Evolutionary conservation across 257 asterid genomes (phyloP).

Genomic region (Galeopsis tetrahit): DNA sequence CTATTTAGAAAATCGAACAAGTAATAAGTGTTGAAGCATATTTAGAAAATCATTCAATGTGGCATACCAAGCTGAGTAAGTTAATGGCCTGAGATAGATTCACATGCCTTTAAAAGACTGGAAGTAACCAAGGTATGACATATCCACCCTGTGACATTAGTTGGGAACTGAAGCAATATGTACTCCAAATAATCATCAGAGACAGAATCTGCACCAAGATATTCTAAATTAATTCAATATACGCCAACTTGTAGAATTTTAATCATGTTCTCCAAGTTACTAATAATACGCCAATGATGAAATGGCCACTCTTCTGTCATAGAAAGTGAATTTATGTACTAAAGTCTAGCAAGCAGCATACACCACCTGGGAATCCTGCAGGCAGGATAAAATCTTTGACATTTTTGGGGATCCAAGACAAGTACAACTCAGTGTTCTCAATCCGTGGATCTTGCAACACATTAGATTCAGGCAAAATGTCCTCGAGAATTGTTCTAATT

Average conservation of each 20-base stretch:
- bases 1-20: background rate
- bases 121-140: slow-evolving; percentile 95
- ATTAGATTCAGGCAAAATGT: slow-evolving; percentile 39
- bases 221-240: slow-evolving; percentile 14
- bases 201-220: slow-evolving; percentile 71
- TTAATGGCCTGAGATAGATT: slow-evolving; percentile 46
- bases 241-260: background rate
- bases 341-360: slow-evolving; percentile 11
- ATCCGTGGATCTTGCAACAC: slow-evolving; percentile 35
- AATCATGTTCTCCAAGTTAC: slow-evolving; percentile 4
- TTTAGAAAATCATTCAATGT: background rate
- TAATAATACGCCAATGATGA: background rate
- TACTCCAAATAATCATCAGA: slow-evolving; percentile 94
- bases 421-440: slow-evolving; percentile 34
- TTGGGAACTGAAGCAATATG: slow-evolving; percentile 93
- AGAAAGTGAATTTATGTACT: background rate
- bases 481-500: slow-evolving; percentile 60
- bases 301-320: background rate
- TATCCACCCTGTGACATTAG: slow-evolving; percentile 98
- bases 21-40: slow-evolving; percentile 13
- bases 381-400: slow-evolving; percentile 80
- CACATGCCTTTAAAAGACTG: slow-evolving; percentile 91
- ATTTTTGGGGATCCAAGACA: slow-evolving; percentile 72
- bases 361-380: slow-evolving; percentile 86
- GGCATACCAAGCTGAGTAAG: slow-evolving; percentile 41